A percentile compares a stretch with the other conserved stretches of the same genome.
Evolutionary conservation across 169 alveolate species (phyloP).

Genomic region (Babesia ovata): DNA sequence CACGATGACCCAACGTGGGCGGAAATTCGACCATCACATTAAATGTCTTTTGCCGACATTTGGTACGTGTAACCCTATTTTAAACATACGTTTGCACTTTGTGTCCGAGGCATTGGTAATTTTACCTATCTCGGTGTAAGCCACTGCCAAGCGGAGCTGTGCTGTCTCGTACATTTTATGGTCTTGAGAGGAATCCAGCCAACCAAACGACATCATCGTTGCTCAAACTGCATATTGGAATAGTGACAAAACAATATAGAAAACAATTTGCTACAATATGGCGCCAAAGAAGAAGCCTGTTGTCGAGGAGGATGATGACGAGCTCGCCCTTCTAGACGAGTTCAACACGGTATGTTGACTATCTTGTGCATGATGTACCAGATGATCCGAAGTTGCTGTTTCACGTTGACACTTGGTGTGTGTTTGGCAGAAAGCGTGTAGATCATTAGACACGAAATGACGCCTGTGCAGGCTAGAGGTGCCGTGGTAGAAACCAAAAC

Average conservation of each 20-base stretch:
- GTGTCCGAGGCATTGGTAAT: too few relatives aligned
- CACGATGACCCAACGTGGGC: too few relatives aligned
- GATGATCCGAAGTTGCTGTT: neutral
- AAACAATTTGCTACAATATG: neutral
- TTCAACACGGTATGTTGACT: slow-evolving; percentile 33
- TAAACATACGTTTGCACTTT: too few relatives aligned
- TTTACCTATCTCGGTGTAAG: too few relatives aligned
- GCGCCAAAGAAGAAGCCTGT: slow-evolving; percentile 41
- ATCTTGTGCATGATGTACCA: neutral
- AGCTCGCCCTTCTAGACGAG: slow-evolving; percentile 39
- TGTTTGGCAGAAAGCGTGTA: neutral
- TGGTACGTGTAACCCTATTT: too few relatives aligned
- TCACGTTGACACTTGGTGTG: neutral
- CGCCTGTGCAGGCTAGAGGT: slow-evolving; percentile 21
- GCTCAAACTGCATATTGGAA: too few relatives aligned
- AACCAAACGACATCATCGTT: too few relatives aligned
- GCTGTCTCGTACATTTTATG: too few relatives aligned
- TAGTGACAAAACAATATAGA: neutral
- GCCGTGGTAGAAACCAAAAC: slow-evolving; percentile 10
- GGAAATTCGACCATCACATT: too few relatives aligned
- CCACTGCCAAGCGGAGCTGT: too few relatives aligned
- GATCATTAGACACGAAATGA: neutral
- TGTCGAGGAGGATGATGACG: slow-evolving; percentile 43
- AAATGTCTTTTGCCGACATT: too few relatives aligned
- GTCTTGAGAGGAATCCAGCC: too few relatives aligned